Percentiles rank a stretch among this genome's conserved stretches.
These are phyloP conservation scores for Lachancea fermentati DNA, from an alignment of 805 yeast genomes.

Conservation along the genomic window DNA sequence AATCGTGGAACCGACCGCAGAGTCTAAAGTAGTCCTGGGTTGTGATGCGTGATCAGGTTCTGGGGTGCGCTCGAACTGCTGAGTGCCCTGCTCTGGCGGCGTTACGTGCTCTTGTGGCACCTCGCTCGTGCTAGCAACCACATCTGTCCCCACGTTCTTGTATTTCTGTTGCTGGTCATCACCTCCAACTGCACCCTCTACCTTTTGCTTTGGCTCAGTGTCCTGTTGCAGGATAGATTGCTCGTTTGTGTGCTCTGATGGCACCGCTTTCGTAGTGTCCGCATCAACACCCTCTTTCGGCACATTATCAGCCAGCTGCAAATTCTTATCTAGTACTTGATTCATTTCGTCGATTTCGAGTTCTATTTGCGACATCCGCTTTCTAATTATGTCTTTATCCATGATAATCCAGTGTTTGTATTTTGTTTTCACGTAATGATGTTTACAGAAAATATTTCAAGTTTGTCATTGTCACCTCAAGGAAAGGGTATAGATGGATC, in stretches of 20 bases:
- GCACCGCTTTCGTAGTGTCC: too few relatives aligned
- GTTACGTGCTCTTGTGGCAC: neutral
- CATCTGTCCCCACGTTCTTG: neutral
- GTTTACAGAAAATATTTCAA: neutral
- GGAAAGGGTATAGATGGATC: neutral
- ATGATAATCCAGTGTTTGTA: slow-evolving; percentile 3
- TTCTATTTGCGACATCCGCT: slow-evolving; percentile 33
- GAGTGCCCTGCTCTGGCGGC: too few relatives aligned
- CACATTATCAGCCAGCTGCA: slow-evolving; percentile 13
- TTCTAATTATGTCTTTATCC: slow-evolving; percentile 27
- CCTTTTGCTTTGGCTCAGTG: too few relatives aligned
- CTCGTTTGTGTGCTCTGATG: too few relatives aligned
- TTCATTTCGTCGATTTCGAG: slow-evolving; percentile 32
- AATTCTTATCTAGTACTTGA: slow-evolving; percentile 31
- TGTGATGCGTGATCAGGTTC: neutral
- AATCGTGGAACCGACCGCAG: too few relatives aligned
- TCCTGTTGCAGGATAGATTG: too few relatives aligned
- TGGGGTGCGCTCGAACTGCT: too few relatives aligned
- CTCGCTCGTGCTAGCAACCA: neutral
- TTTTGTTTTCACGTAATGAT: neutral
- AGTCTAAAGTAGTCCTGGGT: neutral
- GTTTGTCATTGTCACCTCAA: neutral
- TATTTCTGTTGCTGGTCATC: too few relatives aligned
- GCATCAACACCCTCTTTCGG: too few relatives aligned
- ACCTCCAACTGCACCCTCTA: too few relatives aligned